A percentile compares a stretch with the other conserved stretches of the same genome.
phyloP scores from a whole-genome alignment of 164 flowering plant species.

The Annona squamosa region DNA sequence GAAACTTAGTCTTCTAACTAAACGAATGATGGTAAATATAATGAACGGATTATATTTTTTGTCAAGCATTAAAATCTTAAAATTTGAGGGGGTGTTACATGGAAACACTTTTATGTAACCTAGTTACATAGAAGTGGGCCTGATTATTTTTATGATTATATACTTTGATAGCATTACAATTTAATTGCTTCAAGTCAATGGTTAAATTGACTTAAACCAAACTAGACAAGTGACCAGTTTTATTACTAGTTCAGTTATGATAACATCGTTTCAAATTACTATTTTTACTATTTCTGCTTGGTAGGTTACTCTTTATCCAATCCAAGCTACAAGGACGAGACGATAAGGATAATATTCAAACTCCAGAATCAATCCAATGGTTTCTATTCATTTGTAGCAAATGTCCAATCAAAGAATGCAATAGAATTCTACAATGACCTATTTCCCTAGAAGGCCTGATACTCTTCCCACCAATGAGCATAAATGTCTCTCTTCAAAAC shows the following conservation, averaged over 20 bases:
- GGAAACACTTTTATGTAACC: no score
- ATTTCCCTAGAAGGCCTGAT: slow-evolving; percentile 25
- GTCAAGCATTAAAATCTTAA: no score
- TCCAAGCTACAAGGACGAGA: slow-evolving; percentile 23
- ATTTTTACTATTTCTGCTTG: slow-evolving; percentile 6
- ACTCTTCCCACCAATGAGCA: slow-evolving; percentile 23
- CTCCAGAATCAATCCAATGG: slow-evolving; percentile 18
- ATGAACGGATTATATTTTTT: no score
- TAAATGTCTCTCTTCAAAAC: slow-evolving; percentile 23
- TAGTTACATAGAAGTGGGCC: no score
- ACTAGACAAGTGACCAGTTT: neutral
- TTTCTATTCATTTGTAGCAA: slow-evolving; percentile 29
- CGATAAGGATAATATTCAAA: slow-evolving; percentile 27
- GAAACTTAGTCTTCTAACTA: no score
- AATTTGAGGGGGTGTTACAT: no score
- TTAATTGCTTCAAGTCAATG: no score
- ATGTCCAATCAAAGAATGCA: slow-evolving; percentile 34
- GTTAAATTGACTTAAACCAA: neutral
- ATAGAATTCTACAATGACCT: slow-evolving; percentile 20
- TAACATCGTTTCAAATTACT: no score
- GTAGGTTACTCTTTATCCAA: slow-evolving; percentile 6
- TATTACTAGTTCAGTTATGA: no score
- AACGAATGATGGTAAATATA: no score
- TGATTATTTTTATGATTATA: no score
- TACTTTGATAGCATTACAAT: no score